These are phyloP conservation scores for Fusarium goolgardi DNA, from an alignment of 2,329 filamentous ascomycete genomes.

Conservation along the genomic window DNA sequence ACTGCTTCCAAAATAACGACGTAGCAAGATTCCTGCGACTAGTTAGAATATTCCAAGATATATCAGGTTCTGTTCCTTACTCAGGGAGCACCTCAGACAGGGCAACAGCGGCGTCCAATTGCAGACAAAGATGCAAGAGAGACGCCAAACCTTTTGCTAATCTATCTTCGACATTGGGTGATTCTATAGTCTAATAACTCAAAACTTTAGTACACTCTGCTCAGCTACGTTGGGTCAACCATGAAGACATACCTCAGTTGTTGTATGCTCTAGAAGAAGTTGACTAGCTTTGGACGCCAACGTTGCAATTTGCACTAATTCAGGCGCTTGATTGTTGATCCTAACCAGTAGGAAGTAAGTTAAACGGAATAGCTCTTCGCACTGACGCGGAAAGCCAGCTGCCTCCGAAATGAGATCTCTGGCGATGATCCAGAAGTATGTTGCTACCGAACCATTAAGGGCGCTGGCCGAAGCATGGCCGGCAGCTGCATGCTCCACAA, in stretches of 20 bases:
- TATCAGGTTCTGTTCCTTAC: constrained; percentile 34
- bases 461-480: background rate
- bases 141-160: constrained; percentile 49
- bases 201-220: constrained; percentile 8
- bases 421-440: constrained; percentile 50
- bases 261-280: constrained; percentile 55
- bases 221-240: background rate
- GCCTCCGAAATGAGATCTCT: constrained; percentile 52
- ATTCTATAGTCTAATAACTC: constrained; percentile 44
- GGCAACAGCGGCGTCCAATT: constrained; percentile 45
- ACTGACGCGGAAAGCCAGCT: constrained; percentile 49
- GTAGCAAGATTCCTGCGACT: constrained; percentile 46
- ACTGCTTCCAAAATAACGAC: constrained; percentile 69
- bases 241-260: constrained; percentile 53
- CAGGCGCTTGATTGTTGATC: constrained; percentile 44
- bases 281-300: constrained; percentile 50
- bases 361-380: constrained; percentile 60
- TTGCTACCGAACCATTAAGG: constrained; percentile 24
- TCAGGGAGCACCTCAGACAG: constrained; percentile 43
- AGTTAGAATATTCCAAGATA: constrained; percentile 10
- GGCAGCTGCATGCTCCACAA: constrained; percentile 5
- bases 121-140: constrained; percentile 49
- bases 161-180: constrained; percentile 45
- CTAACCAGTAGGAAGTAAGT: constrained; percentile 55
- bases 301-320: constrained; percentile 47